These are phyloP conservation scores for Scleroderma bovista DNA, from an alignment of 768 basidiomycete species.

Conservation along the genomic window DNA sequence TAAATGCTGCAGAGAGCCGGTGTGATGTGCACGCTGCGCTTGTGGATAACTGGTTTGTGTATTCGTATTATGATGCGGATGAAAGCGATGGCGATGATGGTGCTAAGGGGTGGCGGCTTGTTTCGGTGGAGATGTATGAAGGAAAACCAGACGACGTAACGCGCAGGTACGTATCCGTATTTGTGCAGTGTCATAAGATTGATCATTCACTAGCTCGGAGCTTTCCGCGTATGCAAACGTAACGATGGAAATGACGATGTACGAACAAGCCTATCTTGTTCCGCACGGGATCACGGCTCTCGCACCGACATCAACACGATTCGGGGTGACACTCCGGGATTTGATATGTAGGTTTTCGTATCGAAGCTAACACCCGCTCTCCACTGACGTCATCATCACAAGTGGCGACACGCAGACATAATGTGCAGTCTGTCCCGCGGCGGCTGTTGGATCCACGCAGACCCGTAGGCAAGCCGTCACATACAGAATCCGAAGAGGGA, in stretches of 20 bases:
- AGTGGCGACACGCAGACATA: constrained; percentile 77
- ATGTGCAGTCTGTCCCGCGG: constrained; percentile 70
- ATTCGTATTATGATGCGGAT: constrained; percentile 64
- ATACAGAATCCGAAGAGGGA: constrained; percentile 78
- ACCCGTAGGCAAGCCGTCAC: constrained; percentile 68
- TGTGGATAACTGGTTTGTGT: constrained; percentile 91
- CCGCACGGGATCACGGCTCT: constrained; percentile 67
- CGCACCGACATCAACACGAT: constrained; percentile 75
- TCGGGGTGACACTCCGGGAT: constrained; percentile 83
- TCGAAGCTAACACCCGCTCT: neutral
- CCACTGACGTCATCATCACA: neutral
- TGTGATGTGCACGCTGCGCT: constrained; percentile 69
- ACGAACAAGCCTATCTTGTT: constrained; percentile 67
- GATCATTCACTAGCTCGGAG: constrained; percentile 38
- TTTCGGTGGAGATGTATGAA: constrained; percentile 89
- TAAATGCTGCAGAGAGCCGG: constrained; percentile 39
- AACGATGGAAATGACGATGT: constrained; percentile 46
- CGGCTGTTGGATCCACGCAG: constrained; percentile 78
- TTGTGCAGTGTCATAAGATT: neutral
- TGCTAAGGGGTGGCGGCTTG: constrained; percentile 65
- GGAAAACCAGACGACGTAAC: constrained; percentile 67
- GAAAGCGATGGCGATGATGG: constrained; percentile 34
- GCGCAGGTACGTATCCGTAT: constrained; percentile 48
- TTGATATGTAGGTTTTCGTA: constrained; percentile 60
- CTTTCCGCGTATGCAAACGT: constrained; percentile 51